Base-by-base conservation (phyloP, 2,329 filamentous ascomycete species). In the Raffaelea ambrosiae region DNA sequence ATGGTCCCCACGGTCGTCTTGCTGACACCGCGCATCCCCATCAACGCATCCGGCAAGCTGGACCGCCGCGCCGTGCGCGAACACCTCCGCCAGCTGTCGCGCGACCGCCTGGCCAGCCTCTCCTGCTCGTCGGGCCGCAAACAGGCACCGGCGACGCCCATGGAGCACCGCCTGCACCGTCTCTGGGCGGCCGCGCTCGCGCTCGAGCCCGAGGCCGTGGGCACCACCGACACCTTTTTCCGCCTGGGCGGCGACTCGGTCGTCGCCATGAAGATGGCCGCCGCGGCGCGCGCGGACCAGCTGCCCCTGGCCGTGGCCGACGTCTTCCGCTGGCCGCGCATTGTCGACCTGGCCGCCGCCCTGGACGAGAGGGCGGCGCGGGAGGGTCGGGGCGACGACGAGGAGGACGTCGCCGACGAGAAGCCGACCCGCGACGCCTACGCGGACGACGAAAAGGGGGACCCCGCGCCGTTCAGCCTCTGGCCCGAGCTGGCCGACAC, bases 201-300 rank as follows among this genome's bases (percentile, higher is more conserved):
- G 5, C n/a, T 21, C n/a, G 31, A 22, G 4, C 23, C 29, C 20
- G 19, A 7, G 3, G 16, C 43, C 21, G n/a, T 36, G 4, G 18
- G 19, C 29, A 7, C 22, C 4, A 33, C 22, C 35, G n/a, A 45
- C 21, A 23, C 26, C 14, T 45, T 45, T 16, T 31, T 33, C 36
- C 62, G 66, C 3, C 59, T 68, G 0, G 74, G 74, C 0, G 74
- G 74, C 0, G 68, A 76, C 36, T 64, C 60, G 7, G 63, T 70
- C 18, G 60, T 72, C 4, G 71, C 70, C 3, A 63, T 66, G 3
- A 62, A 69, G 40, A 57, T 77, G 7, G 65, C 74, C 1, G 54
- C 70, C 2, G 59, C 64, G 1, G 76, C 72, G 52, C 68, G 73
- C 5, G 64, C 67, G 44, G 60, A 65, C 13, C 66, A 66, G 2